Conservation (phyloP, 2,329 filamentous ascomycete genomes). For the Calonectria pseudoreteaudii region DNA sequence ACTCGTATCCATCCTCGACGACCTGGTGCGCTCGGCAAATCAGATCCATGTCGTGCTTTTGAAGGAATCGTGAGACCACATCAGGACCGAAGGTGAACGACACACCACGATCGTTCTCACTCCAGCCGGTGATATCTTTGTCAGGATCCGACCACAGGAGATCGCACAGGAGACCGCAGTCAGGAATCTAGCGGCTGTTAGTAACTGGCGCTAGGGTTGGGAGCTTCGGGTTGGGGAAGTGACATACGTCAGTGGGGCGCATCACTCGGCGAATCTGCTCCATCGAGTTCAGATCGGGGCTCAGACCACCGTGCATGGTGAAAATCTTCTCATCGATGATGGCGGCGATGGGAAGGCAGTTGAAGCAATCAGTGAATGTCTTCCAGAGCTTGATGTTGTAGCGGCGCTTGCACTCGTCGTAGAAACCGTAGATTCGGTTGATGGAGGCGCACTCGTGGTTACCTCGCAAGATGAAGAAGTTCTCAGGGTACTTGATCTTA, state of each 20-base stretch:
- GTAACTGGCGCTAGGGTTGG: constrained; percentile 31
- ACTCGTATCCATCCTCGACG: constrained; percentile 98
- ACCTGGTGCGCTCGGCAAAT: constrained; percentile 99
- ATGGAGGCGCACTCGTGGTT: constrained; percentile 99
- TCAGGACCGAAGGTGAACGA: constrained; percentile 99
- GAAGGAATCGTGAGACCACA: constrained; percentile 95
- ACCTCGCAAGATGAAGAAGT: constrained; percentile 98
- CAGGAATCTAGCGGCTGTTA: constrained; percentile 79
- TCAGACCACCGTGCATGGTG: constrained; percentile 98
- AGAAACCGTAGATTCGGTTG: constrained; percentile 99
- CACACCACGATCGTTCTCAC: constrained; percentile 97
- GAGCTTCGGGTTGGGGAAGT: constrained; percentile 29
- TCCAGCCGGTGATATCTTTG: constrained; percentile 99
- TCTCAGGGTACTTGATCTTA: constrained; percentile 99
- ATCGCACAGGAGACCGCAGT: constrained; percentile 97
- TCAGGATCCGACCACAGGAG: constrained; percentile 98
- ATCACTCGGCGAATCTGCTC: constrained; percentile 99
- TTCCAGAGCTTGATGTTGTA: constrained; percentile 99
- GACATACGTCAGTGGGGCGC: constrained; percentile 96
- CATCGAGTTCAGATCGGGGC: constrained; percentile 98
- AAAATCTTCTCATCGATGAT: constrained; percentile 99
- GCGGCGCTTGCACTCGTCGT: constrained; percentile 98
- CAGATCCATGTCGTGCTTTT: constrained; percentile 99
- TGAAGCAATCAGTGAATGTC: constrained; percentile 99
- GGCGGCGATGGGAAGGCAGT: constrained; percentile 96